These are phyloP conservation scores for Microstegium vimineum DNA, from an alignment of 176 grass and related monocot genomes.

Conservation along the genomic window DNA sequence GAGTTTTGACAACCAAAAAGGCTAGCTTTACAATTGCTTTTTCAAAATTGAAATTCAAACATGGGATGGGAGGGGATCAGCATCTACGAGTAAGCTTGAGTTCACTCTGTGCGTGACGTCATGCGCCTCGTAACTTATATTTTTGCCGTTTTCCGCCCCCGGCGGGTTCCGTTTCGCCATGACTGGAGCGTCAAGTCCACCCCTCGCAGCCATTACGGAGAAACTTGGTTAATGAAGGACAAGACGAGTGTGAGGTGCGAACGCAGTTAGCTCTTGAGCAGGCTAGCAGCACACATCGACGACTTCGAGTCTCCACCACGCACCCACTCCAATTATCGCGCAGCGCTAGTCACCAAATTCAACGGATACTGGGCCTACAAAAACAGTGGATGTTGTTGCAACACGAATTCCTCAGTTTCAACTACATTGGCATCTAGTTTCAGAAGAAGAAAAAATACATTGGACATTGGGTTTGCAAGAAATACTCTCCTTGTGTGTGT, in stretches of 20 bases:
- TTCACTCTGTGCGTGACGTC: not conserved
- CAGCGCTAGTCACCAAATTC: not conserved
- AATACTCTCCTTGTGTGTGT: too few species aligned
- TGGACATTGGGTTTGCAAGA: too few species aligned
- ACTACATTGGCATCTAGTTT: not conserved
- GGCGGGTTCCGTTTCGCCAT: too few species aligned
- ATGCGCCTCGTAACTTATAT: not conserved
- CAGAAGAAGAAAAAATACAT: too few species aligned
- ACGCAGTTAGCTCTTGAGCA: not conserved
- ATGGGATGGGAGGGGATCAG: not conserved
- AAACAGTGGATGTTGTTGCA: not conserved
- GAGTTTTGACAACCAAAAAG: not conserved
- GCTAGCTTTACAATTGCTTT: not conserved
- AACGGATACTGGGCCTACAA: not conserved
- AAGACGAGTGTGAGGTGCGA: not conserved
- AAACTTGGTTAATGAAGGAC: not conserved
- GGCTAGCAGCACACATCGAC: not conserved
- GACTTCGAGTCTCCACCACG: not conserved
- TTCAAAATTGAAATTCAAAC: not conserved
- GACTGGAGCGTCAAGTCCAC: not conserved
- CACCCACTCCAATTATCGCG: not conserved
- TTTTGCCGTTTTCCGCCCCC: not conserved
- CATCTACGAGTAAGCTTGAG: not conserved
- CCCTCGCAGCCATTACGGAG: not conserved
- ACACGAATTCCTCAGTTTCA: not conserved